phyloP scores from a whole-genome alignment of 768 basidiomycete species.

The Pilatotrama ljubarskyi region DNA sequence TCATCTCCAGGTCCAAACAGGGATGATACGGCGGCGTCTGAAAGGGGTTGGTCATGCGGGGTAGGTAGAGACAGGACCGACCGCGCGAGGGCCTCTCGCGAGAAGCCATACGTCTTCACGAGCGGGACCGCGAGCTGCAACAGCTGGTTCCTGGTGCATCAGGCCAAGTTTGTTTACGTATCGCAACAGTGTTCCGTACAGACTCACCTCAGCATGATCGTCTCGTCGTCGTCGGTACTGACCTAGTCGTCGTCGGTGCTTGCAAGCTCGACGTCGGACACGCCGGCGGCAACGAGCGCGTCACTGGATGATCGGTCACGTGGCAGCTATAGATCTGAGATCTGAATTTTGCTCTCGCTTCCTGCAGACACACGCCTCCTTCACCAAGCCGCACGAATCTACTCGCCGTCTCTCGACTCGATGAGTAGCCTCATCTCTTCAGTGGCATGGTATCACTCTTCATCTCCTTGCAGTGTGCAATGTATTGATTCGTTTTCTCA shows the following conservation, averaged over 20 bases:
- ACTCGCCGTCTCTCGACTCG: constrained; percentile 46
- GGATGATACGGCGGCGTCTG: constrained; percentile 67
- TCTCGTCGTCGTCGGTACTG: constrained; percentile 46
- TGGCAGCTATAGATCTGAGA: constrained; percentile 31
- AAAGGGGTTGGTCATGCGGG: constrained; percentile 58
- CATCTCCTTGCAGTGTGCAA: neutral
- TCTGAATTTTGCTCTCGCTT: constrained; percentile 6
- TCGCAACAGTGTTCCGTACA: no score
- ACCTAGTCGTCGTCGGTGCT: constrained; percentile 51
- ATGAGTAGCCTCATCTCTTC: constrained; percentile 81
- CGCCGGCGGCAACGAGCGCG: constrained; percentile 21
- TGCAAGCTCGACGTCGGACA: constrained; percentile 25
- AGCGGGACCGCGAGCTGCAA: constrained; percentile 65
- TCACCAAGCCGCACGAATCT: neutral
- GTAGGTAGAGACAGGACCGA: constrained; percentile 58
- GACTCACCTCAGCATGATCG: constrained; percentile 10
- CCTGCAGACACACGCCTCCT: constrained; percentile 37
- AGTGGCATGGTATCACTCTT: constrained; percentile 51
- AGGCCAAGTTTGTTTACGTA: constrained; percentile 7
- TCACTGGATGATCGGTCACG: constrained; percentile 65
- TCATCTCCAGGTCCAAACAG: constrained; percentile 72
- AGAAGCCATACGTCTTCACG: constrained; percentile 69
- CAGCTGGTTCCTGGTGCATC: constrained; percentile 36
- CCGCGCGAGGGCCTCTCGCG: constrained; percentile 64
- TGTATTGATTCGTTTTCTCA: constrained; percentile 20